Evolutionary conservation across 2,329 filamentous ascomycete species (phyloP), one percentile per base, ranked within the genome.

Genomic region (Ascochyta fabae): DNA sequence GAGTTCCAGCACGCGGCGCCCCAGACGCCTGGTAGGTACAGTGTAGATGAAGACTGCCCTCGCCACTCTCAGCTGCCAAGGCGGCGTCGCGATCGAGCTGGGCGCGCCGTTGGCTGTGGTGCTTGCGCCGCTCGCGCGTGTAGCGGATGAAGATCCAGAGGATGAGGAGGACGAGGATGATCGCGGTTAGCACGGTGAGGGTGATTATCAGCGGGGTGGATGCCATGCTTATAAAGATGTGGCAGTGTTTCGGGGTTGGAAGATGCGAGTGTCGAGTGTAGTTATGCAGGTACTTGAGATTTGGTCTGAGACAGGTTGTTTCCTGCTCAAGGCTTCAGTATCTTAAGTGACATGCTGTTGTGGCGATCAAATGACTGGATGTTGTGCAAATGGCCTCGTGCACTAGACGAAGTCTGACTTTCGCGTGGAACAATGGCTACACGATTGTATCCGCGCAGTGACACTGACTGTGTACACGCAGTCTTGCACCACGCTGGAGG

Each of bases 181-280:
- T 46, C 36, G 59, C 59, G 6, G 49, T 56, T 6, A 68, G 38
- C 10, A 62, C 43, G n/a, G 61, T 54, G 1, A 68, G 55, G 9
- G 59, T 51, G 13, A 62, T 41, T 45, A 66, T 59, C 3, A 68
- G 53, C 4, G 62, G 48, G 0, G 45, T 35, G 12, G 50, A 42
- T 12, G 43, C 9, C 50, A 53, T 53, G n/a, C 23, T 34, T 44
- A 13, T 4, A 6, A 6, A 5, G 23, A 9, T 15, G 23, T 13
- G 23, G 22, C 8, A 13, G 23, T 27, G 24, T 8, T 41, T 36
- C 15, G 13, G 13, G 12, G 1, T 13, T 24, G 12, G 19, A 39
- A 5, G 36, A 6, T 3, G 9, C 8, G 9, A 13, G 16, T 24
- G 36, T 13, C 19, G 19, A 19, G 19, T 19, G 19, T 19, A 19